Conservation (phyloP, 108 stramenopile genomes). For the Chaetoceros muelleri region DNA sequence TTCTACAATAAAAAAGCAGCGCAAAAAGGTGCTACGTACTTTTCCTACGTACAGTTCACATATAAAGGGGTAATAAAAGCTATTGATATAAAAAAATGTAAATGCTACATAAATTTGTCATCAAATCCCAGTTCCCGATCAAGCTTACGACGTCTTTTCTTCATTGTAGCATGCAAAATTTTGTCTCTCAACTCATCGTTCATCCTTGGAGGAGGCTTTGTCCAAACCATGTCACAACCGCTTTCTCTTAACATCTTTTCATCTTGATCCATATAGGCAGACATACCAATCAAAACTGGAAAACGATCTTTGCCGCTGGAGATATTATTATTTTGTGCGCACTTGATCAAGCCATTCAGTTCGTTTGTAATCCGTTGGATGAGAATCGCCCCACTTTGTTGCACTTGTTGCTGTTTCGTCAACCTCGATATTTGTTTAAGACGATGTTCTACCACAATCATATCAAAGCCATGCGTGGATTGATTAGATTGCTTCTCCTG, state of each 20-base stretch:
- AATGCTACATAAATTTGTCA: too few species aligned
- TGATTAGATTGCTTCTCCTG: slow-evolving; percentile 4
- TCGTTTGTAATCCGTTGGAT: slow-evolving; percentile 17
- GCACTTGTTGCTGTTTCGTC: slow-evolving; percentile 2
- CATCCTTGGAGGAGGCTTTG: slow-evolving; percentile 53
- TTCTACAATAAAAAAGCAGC: too few species aligned
- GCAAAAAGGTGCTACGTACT: too few species aligned
- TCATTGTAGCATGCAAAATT: slow-evolving; percentile 25
- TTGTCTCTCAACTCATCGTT: slow-evolving; percentile 31
- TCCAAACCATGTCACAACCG: slow-evolving; percentile 56
- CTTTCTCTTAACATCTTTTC: slow-evolving; percentile 17
- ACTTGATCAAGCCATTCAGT: slow-evolving; percentile 14
- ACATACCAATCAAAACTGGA: slow-evolving; percentile 52
- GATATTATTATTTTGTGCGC: slow-evolving; percentile 6
- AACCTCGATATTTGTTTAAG: slow-evolving; percentile 9
- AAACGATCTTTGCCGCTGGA: slow-evolving; percentile 5
- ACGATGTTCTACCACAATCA: slow-evolving; percentile 48
- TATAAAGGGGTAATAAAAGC: too few species aligned
- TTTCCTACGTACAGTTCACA: too few species aligned
- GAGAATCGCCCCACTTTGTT: slow-evolving; percentile 16
- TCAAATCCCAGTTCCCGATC: too few species aligned
- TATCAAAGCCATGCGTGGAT: slow-evolving; percentile 35
- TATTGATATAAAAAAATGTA: too few species aligned
- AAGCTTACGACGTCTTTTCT: slow-evolving; percentile 43
- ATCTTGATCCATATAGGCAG: slow-evolving; percentile 28